Base-by-base conservation (phyloP, 2,329 filamentous ascomycete genomes). In the Venturia nashicola region DNA sequence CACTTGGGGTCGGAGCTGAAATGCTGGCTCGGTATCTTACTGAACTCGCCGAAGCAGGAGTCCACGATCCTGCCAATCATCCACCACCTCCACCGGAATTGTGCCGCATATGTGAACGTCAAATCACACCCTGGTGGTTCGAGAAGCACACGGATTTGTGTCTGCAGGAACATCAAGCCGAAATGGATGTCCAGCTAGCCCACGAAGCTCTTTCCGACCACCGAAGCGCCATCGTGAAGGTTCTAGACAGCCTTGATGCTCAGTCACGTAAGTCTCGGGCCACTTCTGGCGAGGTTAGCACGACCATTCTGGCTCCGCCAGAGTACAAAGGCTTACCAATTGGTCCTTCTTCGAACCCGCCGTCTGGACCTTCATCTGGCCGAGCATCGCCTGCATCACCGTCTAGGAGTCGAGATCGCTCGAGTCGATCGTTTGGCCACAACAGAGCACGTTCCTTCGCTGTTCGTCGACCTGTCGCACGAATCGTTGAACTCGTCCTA, bases 41-140 rank as follows among this genome's bases (percentile, higher is more conserved):
- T 7, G 85, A 86, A 66, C 81, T 99, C 43, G 91, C 94, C 59
- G 94, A 99, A 72, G 85, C 86, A 48, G 90, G 89, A 61, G 81
- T 87, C 36, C 88, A 89, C 48, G 90, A 86, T 70, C 86, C 89
- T 23, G 83, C 84, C 61, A 85, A 87, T 70, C 87, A 92, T 72
- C 86, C 91, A 11, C 90, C 91, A 2, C 91, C 93, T 0, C 80
- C 86, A 12, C 90, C 91, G 0, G 88, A 97, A 5, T 83, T 99
- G 18, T 99, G 94, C 75, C 91, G 94, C 62, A 97, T 99, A 64
- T 99, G 94, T 74, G 94, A 99, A 73, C 90, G 94, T 63, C 91
- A 97, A 67, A 97, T 99, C 66, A 91, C 91, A 5, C 91, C 93
- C 0, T 99, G 94, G 94, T 99, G 94, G 95, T 99, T 99, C 70